Evolutionary conservation across 2,329 filamentous ascomycete genomes (phyloP).

Genomic region (Botrytis deweyae): DNA sequence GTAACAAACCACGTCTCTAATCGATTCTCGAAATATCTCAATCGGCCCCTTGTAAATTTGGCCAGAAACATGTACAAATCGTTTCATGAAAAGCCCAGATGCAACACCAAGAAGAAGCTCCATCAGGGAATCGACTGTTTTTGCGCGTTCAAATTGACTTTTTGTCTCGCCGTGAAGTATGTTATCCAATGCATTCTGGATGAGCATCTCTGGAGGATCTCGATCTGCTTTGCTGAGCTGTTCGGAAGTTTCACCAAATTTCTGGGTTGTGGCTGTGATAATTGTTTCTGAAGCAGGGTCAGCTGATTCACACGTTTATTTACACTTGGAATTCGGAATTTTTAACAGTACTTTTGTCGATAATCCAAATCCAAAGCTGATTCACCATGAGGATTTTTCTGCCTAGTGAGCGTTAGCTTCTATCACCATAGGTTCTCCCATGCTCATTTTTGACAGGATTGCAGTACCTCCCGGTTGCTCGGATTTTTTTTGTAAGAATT

Average conservation of each 20-base stretch:
- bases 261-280: neutral
- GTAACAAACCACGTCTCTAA: neutral
- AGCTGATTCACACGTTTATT: neutral
- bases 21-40: conserved; percentile 11
- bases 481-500: neutral
- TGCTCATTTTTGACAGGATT: neutral
- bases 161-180: neutral
- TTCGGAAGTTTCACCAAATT: neutral
- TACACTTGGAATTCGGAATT: neutral
- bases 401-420: neutral
- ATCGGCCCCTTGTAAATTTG: neutral
- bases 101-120: neutral
- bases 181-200: neutral
- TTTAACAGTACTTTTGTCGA: neutral
- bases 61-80: neutral
- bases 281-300: neutral
- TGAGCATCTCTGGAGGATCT: neutral
- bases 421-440: too few species aligned
- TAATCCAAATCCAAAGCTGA: conserved; percentile 4
- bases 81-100: neutral
- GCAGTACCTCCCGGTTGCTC: neutral
- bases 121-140: neutral
- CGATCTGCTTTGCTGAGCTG: neutral
- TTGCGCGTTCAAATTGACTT: neutral
- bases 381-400: neutral